Percentiles rank a stretch among this genome's conserved stretches.
phyloP scores from a whole-genome alignment of 2,329 filamentous ascomycete species.

The Phaeosphaeria sp. region DNA sequence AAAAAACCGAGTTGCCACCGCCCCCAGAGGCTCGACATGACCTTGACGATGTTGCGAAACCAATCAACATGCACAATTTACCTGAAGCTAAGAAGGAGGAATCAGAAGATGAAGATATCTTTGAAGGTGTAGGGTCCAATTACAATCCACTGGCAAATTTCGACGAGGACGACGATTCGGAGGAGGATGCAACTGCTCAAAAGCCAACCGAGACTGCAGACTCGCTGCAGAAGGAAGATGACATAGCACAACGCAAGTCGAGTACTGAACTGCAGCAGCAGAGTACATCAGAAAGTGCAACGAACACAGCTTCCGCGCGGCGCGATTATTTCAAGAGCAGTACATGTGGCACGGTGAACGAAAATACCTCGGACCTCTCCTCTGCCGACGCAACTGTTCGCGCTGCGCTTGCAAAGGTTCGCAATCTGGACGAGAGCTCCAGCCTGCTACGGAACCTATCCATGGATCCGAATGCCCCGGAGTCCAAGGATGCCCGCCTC shows the following conservation, averaged over 20 bases:
- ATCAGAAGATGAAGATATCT: constrained; percentile 66
- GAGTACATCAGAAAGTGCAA: constrained; percentile 8
- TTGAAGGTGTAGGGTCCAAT: constrained; percentile 64
- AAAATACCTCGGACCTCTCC: constrained; percentile 43
- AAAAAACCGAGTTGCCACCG: constrained; percentile 46
- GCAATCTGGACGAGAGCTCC: constrained; percentile 55
- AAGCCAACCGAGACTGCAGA: background rate
- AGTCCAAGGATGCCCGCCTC: constrained; percentile 70
- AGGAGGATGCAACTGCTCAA: constrained; percentile 10
- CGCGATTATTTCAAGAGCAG: constrained; percentile 30
- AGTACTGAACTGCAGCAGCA: constrained; percentile 1
- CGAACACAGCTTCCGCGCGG: constrained; percentile 17
- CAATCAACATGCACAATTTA: constrained; percentile 49
- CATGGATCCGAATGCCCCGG: constrained; percentile 28
- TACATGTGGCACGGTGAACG: constrained; percentile 16
- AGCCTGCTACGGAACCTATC: constrained; percentile 51
- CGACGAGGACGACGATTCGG: constrained; percentile 51
- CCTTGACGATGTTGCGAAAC: constrained; percentile 53
- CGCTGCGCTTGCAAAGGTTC: constrained; percentile 84
- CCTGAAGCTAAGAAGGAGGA: constrained; percentile 50
- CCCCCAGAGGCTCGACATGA: constrained; percentile 49
- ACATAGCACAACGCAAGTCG: background rate
- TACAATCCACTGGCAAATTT: constrained; percentile 66
- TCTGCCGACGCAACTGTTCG: constrained; percentile 78
- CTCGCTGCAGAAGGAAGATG: background rate